A percentile compares a stretch with the other conserved stretches of the same genome.
phyloP scores from a whole-genome alignment of 345 rosid species.

The Populus euphratica region DNA sequence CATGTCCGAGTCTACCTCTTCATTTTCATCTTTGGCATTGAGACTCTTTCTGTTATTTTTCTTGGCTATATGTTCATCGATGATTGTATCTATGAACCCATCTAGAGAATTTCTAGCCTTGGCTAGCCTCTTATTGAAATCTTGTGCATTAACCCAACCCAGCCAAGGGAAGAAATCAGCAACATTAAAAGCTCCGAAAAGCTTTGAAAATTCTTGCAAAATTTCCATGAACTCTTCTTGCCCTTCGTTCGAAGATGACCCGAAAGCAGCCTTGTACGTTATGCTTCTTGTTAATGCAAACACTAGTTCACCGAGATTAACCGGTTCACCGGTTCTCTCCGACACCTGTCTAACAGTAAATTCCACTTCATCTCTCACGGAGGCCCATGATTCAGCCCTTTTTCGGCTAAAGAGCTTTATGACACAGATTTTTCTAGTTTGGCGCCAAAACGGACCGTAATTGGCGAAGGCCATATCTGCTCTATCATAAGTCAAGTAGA shows the following conservation, averaged over 20 bases:
- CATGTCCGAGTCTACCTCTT: constrained; percentile 18
- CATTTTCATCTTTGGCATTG: background rate
- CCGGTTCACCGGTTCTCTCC: constrained; percentile 3
- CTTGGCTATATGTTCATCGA: constrained; percentile 23
- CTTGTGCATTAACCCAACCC: constrained; percentile 19
- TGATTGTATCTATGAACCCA: constrained; percentile 20
- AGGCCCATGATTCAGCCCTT: constrained; percentile 30
- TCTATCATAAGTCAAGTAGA: constrained; percentile 24
- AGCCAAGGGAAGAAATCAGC: constrained; percentile 29
- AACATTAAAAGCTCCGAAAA: constrained; percentile 27
- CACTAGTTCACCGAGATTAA: constrained; percentile 21
- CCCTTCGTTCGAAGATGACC: constrained; percentile 12
- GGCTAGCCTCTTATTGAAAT: constrained; percentile 11
- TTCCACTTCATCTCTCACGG: constrained; percentile 22
- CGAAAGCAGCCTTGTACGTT: constrained; percentile 26
- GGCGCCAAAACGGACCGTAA: constrained; percentile 32
- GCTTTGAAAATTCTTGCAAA: constrained; percentile 27
- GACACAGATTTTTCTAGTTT: constrained; percentile 26
- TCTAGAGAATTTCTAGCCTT: constrained; percentile 18
- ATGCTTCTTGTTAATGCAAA: constrained; percentile 23
- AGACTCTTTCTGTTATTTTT: background rate
- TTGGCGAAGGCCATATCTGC: constrained; percentile 35
- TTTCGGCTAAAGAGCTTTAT: constrained; percentile 30
- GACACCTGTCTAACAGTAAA: background rate
- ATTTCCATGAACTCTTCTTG: constrained; percentile 26